Conservation (phyloP, 1,284 basidiomycete species). For the Leccinum pachyderme region DNA sequence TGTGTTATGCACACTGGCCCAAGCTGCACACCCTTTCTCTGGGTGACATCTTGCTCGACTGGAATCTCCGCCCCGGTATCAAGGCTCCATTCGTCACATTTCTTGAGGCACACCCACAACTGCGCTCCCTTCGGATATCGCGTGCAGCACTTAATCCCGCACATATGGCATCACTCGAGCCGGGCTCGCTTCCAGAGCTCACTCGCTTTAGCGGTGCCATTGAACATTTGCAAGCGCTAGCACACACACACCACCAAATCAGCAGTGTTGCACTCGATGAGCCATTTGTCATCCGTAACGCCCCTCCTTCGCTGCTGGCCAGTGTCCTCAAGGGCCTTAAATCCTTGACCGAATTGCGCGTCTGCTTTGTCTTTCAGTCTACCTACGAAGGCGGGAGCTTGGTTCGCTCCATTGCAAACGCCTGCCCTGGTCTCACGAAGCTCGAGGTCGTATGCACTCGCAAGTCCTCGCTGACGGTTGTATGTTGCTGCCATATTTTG, state of each 20-base stretch:
- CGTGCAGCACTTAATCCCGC: slow-evolving; percentile 53
- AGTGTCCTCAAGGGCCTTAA: slow-evolving; percentile 52
- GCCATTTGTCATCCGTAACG: slow-evolving; percentile 61
- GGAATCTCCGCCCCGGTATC: slow-evolving; percentile 37
- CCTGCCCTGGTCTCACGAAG: slow-evolving; percentile 60
- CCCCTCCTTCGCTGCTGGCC: slow-evolving; percentile 58
- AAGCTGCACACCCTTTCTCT: slow-evolving; percentile 53
- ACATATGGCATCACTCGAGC: slow-evolving; percentile 48
- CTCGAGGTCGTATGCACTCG: slow-evolving; percentile 64
- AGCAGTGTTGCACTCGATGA: slow-evolving; percentile 60
- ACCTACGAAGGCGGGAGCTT: slow-evolving; percentile 70
- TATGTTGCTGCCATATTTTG: slow-evolving; percentile 34
- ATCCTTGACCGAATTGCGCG: slow-evolving; percentile 54
- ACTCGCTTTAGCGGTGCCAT: slow-evolving; percentile 50
- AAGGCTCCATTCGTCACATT: slow-evolving; percentile 61
- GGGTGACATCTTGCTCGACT: slow-evolving; percentile 62
- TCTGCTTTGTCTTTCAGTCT: slow-evolving; percentile 65
- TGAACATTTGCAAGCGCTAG: slow-evolving; percentile 58
- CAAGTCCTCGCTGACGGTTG: slow-evolving; percentile 68
- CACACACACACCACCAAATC: slow-evolving; percentile 41
- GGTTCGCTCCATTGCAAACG: slow-evolving; percentile 58
- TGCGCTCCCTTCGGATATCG: slow-evolving; percentile 54
- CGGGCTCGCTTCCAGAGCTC: slow-evolving; percentile 47
- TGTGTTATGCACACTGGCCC: slow-evolving; percentile 59
- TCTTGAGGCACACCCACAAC: slow-evolving; percentile 58